Evolutionary conservation across 2,329 filamentous ascomycete species (phyloP), one percentile per base, ranked within the genome.

Genomic region (Sporothrix pseudoabietina): DNA sequence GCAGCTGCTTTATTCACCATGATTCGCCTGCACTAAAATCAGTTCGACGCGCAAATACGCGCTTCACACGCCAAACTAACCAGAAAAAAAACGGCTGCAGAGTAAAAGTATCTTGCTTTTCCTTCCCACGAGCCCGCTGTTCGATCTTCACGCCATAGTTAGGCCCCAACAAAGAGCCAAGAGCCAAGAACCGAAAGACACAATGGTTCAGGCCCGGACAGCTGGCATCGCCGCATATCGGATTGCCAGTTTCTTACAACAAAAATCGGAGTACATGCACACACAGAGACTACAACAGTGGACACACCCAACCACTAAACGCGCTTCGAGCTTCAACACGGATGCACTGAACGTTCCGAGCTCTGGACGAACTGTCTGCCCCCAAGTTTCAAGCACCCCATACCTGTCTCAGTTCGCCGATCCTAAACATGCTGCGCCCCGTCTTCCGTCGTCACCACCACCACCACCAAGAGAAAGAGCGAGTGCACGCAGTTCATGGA

Each of bases 401-500:
- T 80, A 77, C 76, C 75, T 80, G 82, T 84, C 80, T 84, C 82
- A 84, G 80, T 77, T 78, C 78, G 82, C 73, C 79, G 81, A 83
- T 83, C 82, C 78, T 79, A 77, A 76, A 76, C 73, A 57, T 76
- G 77, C 78, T 80, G 77, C 77, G 78, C 79, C 78, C 78, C 79
- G 74, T 71, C 74, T 74, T 74, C 59, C 19, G 72, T 75, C 61
- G 57, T 65, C 72, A 61, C 74, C 63, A 69, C 54, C 61, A 65
- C 44, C 44, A 55, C 35, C 66, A 55, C 8, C 32, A 65, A 22
- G 44, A 16, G 35, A 35, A 8, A 35, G 35, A 35, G 35, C 8
- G 4, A 35, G 44, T 49, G 44, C 44, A 49, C 61, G 59, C 68
- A n/a, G 63, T 19, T 54, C 44, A 14, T 6, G 44, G 52, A 72